These are phyloP conservation scores for Skeletonema tropicum DNA, from an alignment of 108 stramenopile genomes.

Conservation along the genomic window DNA sequence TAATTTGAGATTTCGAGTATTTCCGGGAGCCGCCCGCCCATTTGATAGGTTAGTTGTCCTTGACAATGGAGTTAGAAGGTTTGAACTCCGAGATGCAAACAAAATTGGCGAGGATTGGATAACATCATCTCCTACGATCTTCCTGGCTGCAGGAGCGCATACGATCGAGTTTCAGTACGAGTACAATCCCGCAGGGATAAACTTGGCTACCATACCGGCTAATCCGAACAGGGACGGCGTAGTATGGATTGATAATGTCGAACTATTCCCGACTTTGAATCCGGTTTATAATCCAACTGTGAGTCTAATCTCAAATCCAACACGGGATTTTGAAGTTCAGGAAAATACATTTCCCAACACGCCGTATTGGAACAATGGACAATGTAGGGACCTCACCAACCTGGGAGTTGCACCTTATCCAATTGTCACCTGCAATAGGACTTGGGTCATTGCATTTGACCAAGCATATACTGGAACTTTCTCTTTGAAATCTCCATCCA, in stretches of 20 bases:
- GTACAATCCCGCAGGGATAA: neutral
- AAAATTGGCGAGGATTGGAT: neutral
- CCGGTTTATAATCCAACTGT: too few species aligned
- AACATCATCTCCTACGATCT: neutral
- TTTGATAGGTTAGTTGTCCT: neutral
- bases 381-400: neutral
- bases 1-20: neutral
- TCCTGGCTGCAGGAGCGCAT: neutral
- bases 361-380: neutral
- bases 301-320: too few species aligned
- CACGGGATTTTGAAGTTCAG: neutral
- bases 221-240: neutral
- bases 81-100: neutral
- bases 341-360: neutral
- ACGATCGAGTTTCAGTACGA: neutral
- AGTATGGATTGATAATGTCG: conserved; percentile 2
- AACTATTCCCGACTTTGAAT: too few species aligned
- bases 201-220: neutral
- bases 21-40: neutral
- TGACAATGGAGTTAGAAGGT: neutral
- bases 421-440: neutral
- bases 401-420: too few species aligned
- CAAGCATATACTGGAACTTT: neutral
- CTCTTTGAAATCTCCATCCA: too few species aligned
- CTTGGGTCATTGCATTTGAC: neutral